phyloP scores from a whole-genome alignment of 2,329 filamentous ascomycete species.

The Trichocomaceae sp. region DNA sequence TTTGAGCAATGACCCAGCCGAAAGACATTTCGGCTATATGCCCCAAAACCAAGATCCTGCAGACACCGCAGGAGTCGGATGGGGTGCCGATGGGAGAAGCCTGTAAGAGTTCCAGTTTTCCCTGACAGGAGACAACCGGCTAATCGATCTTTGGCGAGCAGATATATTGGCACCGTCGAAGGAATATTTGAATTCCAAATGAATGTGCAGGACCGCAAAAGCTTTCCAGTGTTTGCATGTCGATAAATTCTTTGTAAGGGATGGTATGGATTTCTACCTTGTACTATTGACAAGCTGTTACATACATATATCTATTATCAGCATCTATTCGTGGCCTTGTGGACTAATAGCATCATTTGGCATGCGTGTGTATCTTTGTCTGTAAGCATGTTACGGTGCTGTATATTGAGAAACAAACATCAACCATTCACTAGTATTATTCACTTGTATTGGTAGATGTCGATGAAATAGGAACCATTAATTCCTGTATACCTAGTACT shows the following conservation, averaged over 20 bases:
- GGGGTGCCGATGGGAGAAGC: conserved; percentile 41
- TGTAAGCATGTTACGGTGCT: neutral
- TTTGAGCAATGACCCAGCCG: conserved; percentile 28
- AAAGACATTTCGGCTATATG: conserved; percentile 25
- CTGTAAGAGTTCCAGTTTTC: conserved; percentile 34
- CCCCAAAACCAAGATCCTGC: conserved; percentile 33
- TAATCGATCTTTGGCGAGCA: conserved; percentile 20
- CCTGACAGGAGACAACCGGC: neutral
- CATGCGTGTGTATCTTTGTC: neutral
- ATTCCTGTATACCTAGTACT: too few relatives aligned
- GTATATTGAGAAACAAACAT: neutral
- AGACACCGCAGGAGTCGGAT: conserved; percentile 43
- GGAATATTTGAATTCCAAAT: conserved; percentile 44
- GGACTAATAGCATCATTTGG: neutral
- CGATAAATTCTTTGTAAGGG: conserved; percentile 24
- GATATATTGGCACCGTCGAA: conserved; percentile 43
- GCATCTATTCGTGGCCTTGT: neutral
- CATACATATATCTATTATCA: neutral
- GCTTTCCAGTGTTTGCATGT: conserved; percentile 39
- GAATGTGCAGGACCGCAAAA: conserved; percentile 43
- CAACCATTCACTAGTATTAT: neutral
- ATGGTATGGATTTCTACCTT: neutral
- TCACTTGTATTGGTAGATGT: too few relatives aligned
- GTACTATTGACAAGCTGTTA: neutral
- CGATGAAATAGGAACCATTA: too few relatives aligned